Evolutionary conservation across 345 rosid species (phyloP), one percentile per base, ranked within the genome.

Genomic region (Gossypium australe): DNA sequence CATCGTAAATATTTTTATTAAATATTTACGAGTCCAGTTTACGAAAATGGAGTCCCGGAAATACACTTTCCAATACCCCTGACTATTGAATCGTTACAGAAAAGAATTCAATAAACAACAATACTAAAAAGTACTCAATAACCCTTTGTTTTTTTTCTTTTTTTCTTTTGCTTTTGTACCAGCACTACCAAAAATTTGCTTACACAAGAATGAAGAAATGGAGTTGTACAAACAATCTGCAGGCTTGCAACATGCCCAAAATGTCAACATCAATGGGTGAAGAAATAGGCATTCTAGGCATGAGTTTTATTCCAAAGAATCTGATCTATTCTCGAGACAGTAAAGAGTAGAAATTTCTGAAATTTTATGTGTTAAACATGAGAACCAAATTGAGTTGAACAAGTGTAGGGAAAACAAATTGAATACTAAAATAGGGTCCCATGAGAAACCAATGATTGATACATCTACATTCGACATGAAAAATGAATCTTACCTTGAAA

Each of bases 151-250:
- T 34, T 29, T 29, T 29, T 29, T 71, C 4, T 3, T 29, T 29
- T 29, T 34, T 34, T 34, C 6, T 59, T 77, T 64, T 67, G 74
- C 73, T 69, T 81, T 52, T 75, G 53, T 62, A 66, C 59, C 62
- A 76, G 72, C 81, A 75, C 86, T 82, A 82, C 82, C 84, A 85
- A 84, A 86, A 86, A 45, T 83, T 82, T 89, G 52, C 72, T 82
- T 87, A 85, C 89, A 90, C 86, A 85, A 89, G 94, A 91, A 94
- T 90, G 84, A 90, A 90, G 91, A 88, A 83, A 87, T 87, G 87
- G 83, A 67, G 77, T 97, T 94, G 89, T 89, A 88, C 94, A 89
- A 78, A 83, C 81, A 87, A 83, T 82, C 79, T 82, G 83, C 83
- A 80, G 69, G 81, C 20, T 63, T 74, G 75, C 14, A 78, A 84